Evolutionary conservation across 306 rosid genomes (phyloP), one percentile per base, ranked within the genome.

Genomic region (Hippophae tibetana): DNA sequence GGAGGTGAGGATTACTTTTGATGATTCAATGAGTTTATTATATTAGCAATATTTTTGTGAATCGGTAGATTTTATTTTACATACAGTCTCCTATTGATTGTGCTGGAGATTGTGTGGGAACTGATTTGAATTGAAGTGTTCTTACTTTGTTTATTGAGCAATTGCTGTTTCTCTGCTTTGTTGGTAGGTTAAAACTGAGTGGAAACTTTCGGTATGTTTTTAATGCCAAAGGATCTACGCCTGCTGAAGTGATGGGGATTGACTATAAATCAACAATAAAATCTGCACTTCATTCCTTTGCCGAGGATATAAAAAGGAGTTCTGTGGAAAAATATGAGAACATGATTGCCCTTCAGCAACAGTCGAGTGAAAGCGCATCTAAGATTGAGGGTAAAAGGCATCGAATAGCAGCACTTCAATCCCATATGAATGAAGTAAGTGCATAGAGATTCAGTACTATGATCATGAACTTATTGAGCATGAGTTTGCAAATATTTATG

Each of bases 181-280:
- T 47, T 76, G 64, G 41, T 71, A 88, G 99, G 87, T 76, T 88
- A 77, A 92, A 92, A 78, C 70, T 85, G 50, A 84, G 76, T 46
- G 75, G 69, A 42, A 79, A 63, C 6, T 64, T 83, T 84, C 95
- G 87, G 58, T 92, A 85, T 75, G 61, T 52, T 27, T 57, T 92
- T 76, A 80, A 92, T 75, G 48, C 88, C 55, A 71, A 81, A 61
- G 96, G 99, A 57, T 78, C 81, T 40, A 79, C 89, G 8, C 82
- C 85, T 26, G 66, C 86, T 57, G 94, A 86, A 81, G 77, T 92
- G 56, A 82, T 86, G 94, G 95, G 99, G 43, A 58, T 84, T 64
- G 86, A 88, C 75, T 67, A 82, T 72, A 92, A 92, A 68, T 55
- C 69, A 57, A 64, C 63, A 5, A 53, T 88, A 57, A 86, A 77